Evolutionary conservation across 2,329 filamentous ascomycete species (phyloP).

Genomic region (Sordariomycetes sp.): DNA sequence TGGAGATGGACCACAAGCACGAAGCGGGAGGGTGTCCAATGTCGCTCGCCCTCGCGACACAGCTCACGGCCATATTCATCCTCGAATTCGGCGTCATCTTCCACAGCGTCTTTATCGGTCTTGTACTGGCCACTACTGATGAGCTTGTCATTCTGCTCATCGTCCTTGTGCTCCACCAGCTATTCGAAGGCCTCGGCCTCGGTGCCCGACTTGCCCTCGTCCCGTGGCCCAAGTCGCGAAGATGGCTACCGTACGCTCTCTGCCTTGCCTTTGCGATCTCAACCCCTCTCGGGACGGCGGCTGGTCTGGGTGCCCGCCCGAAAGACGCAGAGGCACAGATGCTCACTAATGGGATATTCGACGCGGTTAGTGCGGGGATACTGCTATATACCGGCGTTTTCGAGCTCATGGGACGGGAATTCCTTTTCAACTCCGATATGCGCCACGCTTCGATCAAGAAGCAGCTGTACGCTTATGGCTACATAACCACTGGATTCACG

Average conservation of each 20-base stretch:
- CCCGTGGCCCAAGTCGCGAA: constrained; percentile 28
- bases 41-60: background rate
- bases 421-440: constrained; percentile 90
- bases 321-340: constrained; percentile 30
- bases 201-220: constrained; percentile 49
- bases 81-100: constrained; percentile 53
- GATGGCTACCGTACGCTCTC: constrained; percentile 36
- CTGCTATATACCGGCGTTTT: constrained; percentile 88
- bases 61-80: constrained; percentile 18
- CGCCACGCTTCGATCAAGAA: constrained; percentile 58
- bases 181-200: constrained; percentile 53
- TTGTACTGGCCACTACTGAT: constrained; percentile 50
- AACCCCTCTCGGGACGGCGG: constrained; percentile 38
- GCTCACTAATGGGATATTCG: constrained; percentile 80
- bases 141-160: constrained; percentile 50
- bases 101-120: constrained; percentile 53
- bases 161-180: constrained; percentile 48
- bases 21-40: background rate
- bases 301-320: constrained; percentile 33
- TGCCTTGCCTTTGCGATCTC: constrained; percentile 37
- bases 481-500: constrained; percentile 55
- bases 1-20: background rate
- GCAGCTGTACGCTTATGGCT: constrained; percentile 58
- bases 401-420: constrained; percentile 91
- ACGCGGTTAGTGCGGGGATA: constrained; percentile 80